Percentiles rank a stretch among this genome's conserved stretches.
phyloP scores from a whole-genome alignment of 2,329 filamentous ascomycete genomes.

The Penicillium sclerotiorum region DNA sequence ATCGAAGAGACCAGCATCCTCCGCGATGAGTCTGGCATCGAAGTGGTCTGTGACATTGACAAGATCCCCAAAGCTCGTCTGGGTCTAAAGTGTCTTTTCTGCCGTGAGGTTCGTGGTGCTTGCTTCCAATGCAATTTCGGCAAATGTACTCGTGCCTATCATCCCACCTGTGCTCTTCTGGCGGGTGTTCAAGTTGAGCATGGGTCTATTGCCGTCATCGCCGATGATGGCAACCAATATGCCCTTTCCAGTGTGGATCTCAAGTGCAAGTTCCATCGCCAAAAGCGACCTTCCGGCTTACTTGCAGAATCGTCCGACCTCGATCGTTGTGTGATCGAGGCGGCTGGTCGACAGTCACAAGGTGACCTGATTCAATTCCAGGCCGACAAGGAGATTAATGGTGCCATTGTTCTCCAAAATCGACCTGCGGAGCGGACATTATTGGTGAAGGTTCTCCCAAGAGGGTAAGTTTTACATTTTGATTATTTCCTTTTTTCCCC shows the following conservation, averaged over 20 bases:
- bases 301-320: conserved; percentile 70
- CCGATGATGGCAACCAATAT: conserved; percentile 88
- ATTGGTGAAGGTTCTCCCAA: conserved; percentile 80
- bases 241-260: conserved; percentile 91
- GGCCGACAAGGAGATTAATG: conserved; percentile 83
- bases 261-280: conserved; percentile 89
- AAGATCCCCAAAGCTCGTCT: conserved; percentile 83
- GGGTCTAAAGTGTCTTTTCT: conserved; percentile 92
- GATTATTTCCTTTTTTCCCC: conserved; percentile 8
- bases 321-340: conserved; percentile 67
- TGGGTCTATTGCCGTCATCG: conserved; percentile 81
- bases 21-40: conserved; percentile 65
- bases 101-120: conserved; percentile 89
- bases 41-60: conserved; percentile 76
- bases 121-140: conserved; percentile 96
- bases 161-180: conserved; percentile 89
- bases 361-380: conserved; percentile 88
- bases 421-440: conserved; percentile 72
- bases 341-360: conserved; percentile 67
- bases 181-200: conserved; percentile 91
- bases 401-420: conserved; percentile 85
- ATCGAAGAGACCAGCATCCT: conserved; percentile 90
- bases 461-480: conserved; percentile 68
- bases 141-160: conserved; percentile 91
- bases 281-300: conserved; percentile 78